Conservation (phyloP, 257 asterid genomes). For the Parsonsia alboflavescens region DNA sequence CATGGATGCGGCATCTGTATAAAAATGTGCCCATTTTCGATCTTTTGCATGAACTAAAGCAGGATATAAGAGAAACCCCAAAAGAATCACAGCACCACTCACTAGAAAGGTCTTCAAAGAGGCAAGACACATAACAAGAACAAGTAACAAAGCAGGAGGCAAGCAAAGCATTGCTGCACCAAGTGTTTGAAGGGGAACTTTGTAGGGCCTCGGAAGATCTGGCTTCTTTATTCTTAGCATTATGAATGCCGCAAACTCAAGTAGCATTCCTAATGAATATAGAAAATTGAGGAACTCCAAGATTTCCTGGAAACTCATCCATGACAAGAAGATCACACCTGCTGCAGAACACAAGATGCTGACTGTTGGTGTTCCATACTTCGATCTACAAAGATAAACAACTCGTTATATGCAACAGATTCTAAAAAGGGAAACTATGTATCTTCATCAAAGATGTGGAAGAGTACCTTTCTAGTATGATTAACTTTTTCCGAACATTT, state of each 20-base stretch:
- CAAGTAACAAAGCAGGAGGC: constrained; percentile 69
- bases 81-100: constrained; percentile 47
- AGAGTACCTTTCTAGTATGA: background rate
- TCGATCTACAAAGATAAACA: constrained; percentile 47
- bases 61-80: constrained; percentile 58
- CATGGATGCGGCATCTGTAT: constrained; percentile 17
- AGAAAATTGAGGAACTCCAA: constrained; percentile 88
- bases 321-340: constrained; percentile 75
- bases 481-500: background rate
- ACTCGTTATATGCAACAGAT: background rate
- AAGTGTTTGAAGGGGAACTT: constrained; percentile 57
- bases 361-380: constrained; percentile 81
- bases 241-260: constrained; percentile 90
- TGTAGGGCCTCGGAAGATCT: constrained; percentile 84
- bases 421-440: background rate
- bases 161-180: constrained; percentile 67
- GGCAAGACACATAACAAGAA: constrained; percentile 83
- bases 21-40: constrained; percentile 42
- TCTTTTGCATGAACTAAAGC: constrained; percentile 42
- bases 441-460: background rate
- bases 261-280: constrained; percentile 80
- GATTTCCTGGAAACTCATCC: constrained; percentile 98
- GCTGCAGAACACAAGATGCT: constrained; percentile 88
- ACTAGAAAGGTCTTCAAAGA: constrained; percentile 58
- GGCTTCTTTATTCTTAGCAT: constrained; percentile 61